phyloP scores from a whole-genome alignment of 2,329 filamentous ascomycete species.

The Sporothrix globosa region DNA sequence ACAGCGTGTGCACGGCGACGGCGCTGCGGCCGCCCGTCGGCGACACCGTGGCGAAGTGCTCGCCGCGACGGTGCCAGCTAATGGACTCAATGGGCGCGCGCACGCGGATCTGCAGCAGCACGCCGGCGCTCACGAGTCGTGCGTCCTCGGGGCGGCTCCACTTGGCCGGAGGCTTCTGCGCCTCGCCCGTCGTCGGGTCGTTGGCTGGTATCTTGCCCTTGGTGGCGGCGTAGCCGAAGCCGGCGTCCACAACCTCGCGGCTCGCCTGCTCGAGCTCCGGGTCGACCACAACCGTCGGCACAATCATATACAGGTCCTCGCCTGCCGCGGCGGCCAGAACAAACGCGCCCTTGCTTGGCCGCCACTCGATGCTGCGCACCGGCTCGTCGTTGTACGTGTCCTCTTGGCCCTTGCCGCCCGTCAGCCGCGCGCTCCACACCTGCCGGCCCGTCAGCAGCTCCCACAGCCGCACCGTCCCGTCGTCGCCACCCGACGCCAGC shows the following conservation, averaged over 20 bases:
- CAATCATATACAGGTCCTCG: slow-evolving; percentile 82
- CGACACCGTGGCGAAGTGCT: slow-evolving; percentile 92
- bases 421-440: slow-evolving; percentile 80
- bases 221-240: slow-evolving; percentile 89
- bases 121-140: slow-evolving; percentile 73
- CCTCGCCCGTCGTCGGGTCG: slow-evolving; percentile 68
- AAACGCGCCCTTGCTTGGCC: slow-evolving; percentile 77
- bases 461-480: slow-evolving; percentile 91
- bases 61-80: slow-evolving; percentile 90
- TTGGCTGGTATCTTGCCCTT: slow-evolving; percentile 58
- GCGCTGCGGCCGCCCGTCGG: slow-evolving; percentile 76
- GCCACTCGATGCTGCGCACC: slow-evolving; percentile 87
- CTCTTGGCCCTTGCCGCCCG: slow-evolving; percentile 46
- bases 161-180: slow-evolving; percentile 75
- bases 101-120: slow-evolving; percentile 79
- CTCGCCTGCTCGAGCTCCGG: slow-evolving; percentile 75
- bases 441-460: slow-evolving; percentile 83
- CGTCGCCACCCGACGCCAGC: slow-evolving; percentile 90
- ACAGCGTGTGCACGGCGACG: slow-evolving; percentile 91
- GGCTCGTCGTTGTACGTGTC: slow-evolving; percentile 66
- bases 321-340: slow-evolving; percentile 83
- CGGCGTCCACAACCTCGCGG: slow-evolving; percentile 76
- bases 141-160: slow-evolving; percentile 80
- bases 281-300: slow-evolving; percentile 68
- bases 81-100: slow-evolving; percentile 82